Percentiles rank a stretch among this genome's conserved stretches.
phyloP scores from a whole-genome alignment of 768 basidiomycete species.

The Tubosaeta sp. region DNA sequence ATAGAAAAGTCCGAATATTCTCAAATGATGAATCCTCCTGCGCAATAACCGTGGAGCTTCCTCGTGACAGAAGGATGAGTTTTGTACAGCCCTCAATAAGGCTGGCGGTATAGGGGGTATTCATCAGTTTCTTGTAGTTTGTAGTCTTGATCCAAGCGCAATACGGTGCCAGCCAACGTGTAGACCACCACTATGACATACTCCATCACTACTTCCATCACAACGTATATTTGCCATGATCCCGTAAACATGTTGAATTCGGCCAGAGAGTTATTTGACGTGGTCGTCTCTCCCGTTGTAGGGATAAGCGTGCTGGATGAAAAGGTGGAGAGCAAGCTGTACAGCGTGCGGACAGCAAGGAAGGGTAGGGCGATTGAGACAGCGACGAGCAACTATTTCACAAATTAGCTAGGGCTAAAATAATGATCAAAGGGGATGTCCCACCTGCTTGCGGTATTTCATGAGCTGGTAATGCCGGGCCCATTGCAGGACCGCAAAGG shows the following conservation, averaged over 20 bases:
- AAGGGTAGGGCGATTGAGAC: slow-evolving; percentile 55
- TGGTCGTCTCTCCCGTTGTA: slow-evolving; percentile 17
- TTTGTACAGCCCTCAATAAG: slow-evolving; percentile 13
- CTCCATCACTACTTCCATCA: slow-evolving; percentile 61
- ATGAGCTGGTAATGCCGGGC: slow-evolving; percentile 38
- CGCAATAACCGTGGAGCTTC: neutral
- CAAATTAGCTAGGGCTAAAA: slow-evolving; percentile 7
- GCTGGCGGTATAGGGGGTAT: slow-evolving; percentile 34
- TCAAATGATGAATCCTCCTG: neutral
- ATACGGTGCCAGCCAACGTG: slow-evolving; percentile 23
- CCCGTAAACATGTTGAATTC: slow-evolving; percentile 57
- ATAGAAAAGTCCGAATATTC: neutral
- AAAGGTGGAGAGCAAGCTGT: slow-evolving; percentile 56
- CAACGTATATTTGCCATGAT: slow-evolving; percentile 53
- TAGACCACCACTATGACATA: slow-evolving; percentile 47
- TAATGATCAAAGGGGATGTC: slow-evolving; percentile 24
- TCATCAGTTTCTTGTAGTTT: slow-evolving; percentile 20
- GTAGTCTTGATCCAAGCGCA: slow-evolving; percentile 33
- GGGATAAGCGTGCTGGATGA: slow-evolving; percentile 41
- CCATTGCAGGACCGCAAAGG: slow-evolving; percentile 48
- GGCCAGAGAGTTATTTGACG: slow-evolving; percentile 35
- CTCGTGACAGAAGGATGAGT: neutral
- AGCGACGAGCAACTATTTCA: slow-evolving; percentile 50
- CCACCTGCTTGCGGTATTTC: slow-evolving; percentile 26
- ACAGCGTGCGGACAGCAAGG: slow-evolving; percentile 45